These are phyloP conservation scores for Eudorina sp. DNA, from an alignment of 139 green algal species.

Conservation along the genomic window DNA sequence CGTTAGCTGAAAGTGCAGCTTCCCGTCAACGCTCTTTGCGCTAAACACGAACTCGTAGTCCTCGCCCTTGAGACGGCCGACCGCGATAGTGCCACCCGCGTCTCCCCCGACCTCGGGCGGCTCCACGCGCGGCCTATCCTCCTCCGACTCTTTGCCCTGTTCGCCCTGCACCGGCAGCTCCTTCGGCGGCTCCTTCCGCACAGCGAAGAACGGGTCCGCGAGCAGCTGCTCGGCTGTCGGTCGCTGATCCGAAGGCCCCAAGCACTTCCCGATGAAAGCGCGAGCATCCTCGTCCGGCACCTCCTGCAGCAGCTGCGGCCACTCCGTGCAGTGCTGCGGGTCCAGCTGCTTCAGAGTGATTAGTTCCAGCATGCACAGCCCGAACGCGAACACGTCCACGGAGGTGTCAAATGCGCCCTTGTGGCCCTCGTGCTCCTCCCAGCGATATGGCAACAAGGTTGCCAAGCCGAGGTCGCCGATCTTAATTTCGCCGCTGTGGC, in stretches of 20 bases:
- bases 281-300: slow-evolving; percentile 81
- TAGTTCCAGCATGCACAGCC: slow-evolving; percentile 97
- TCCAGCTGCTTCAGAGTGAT: slow-evolving; percentile 88
- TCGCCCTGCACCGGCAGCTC: background rate
- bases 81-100: slow-evolving; percentile 61
- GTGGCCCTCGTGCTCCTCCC: slow-evolving; percentile 56
- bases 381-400: slow-evolving; percentile 98
- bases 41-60: slow-evolving; percentile 93
- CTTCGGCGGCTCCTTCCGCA: slow-evolving; percentile 18
- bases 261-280: slow-evolving; percentile 87
- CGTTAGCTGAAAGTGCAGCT: slow-evolving; percentile 89
- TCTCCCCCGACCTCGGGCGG: background rate
- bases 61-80: slow-evolving; percentile 87
- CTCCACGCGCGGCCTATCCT: background rate
- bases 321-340: slow-evolving; percentile 65
- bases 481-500: slow-evolving; percentile 94
- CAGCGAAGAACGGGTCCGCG: slow-evolving; percentile 83
- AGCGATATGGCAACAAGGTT: slow-evolving; percentile 85
- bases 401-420: slow-evolving; percentile 50
- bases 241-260: slow-evolving; percentile 71
- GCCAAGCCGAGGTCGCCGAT: slow-evolving; percentile 94
- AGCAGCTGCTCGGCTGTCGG: slow-evolving; percentile 87
- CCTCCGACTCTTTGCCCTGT: too few relatives aligned
- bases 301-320: slow-evolving; percentile 59
- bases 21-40: slow-evolving; percentile 81